Percentiles rank a stretch among this genome's conserved stretches.
Conservation (phyloP, 2,329 filamentous ascomycete species). For the Plenodomus lindquistii region DNA sequence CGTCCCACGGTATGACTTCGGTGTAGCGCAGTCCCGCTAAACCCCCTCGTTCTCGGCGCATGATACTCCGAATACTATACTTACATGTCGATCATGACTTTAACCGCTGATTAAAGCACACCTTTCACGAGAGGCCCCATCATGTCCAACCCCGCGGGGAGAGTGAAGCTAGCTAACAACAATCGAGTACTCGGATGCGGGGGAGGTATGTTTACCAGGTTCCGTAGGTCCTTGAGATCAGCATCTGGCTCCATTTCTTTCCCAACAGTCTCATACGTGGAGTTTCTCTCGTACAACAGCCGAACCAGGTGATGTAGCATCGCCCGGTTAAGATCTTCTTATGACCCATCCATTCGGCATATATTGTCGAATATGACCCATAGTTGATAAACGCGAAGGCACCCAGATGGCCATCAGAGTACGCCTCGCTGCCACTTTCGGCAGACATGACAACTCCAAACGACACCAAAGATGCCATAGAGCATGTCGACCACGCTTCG, state of each 20-base stretch:
- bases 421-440: background rate
- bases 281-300: background rate
- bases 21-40: constrained; percentile 7
- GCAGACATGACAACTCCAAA: constrained; percentile 8
- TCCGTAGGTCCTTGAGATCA: background rate
- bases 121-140: constrained; percentile 6
- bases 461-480: constrained; percentile 20
- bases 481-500: constrained; percentile 16
- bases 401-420: background rate
- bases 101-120: constrained; percentile 3
- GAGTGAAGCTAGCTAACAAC: background rate
- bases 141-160: constrained; percentile 10
- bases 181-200: constrained; percentile 5
- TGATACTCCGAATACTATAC: constrained; percentile 7
- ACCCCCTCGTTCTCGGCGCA: constrained; percentile 14
- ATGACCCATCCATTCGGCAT: constrained; percentile 4
- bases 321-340: background rate
- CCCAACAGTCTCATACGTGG: constrained; percentile 9
- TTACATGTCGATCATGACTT: constrained; percentile 10
- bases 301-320: background rate
- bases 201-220: constrained; percentile 7
- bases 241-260: background rate
- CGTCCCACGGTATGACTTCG: constrained; percentile 8
- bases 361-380: background rate
- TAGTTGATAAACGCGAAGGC: constrained; percentile 3